Conservation (phyloP, 2,329 filamentous ascomycete species). For the Curvularia eragrostidis region DNA sequence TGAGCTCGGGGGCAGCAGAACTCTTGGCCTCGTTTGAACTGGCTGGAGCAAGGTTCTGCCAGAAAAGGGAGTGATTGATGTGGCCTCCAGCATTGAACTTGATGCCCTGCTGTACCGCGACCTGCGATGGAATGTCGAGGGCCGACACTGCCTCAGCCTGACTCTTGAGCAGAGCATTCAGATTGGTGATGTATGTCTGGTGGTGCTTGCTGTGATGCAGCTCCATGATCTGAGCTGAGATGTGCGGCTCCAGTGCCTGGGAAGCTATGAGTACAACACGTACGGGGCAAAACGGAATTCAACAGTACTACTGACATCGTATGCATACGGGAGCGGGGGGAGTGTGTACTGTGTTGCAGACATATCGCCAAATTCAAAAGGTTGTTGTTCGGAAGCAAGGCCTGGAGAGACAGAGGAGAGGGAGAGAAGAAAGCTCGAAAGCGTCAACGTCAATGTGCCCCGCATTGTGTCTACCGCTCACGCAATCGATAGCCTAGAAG, state of each 20-base stretch:
- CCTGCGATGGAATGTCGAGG: slow-evolving; percentile 68
- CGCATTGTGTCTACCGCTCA: slow-evolving; percentile 32
- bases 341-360: slow-evolving; percentile 62
- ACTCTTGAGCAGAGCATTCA: slow-evolving; percentile 70
- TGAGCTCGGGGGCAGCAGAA: slow-evolving; percentile 63
- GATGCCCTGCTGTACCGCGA: slow-evolving; percentile 72
- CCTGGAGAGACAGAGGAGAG: slow-evolving; percentile 19
- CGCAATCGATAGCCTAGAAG: slow-evolving; percentile 15
- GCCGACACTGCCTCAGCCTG: slow-evolving; percentile 64
- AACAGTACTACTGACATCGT: slow-evolving; percentile 64
- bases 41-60: slow-evolving; percentile 77
- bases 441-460: slow-evolving; percentile 19
- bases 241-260: slow-evolving; percentile 74
- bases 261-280: slow-evolving; percentile 15
- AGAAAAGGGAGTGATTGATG: slow-evolving; percentile 93
- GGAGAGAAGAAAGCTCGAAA: slow-evolving; percentile 24
- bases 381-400: slow-evolving; percentile 42
- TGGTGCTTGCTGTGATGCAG: slow-evolving; percentile 82
- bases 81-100: slow-evolving; percentile 92
- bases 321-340: slow-evolving; percentile 71
- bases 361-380: slow-evolving; percentile 47
- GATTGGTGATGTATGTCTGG: slow-evolving; percentile 77
- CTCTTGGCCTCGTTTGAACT: slow-evolving; percentile 64
- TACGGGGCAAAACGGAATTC: neutral
- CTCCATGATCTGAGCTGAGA: slow-evolving; percentile 81